Conservation (phyloP, 2,329 filamentous ascomycete species). For the Colletotrichum sojae region DNA sequence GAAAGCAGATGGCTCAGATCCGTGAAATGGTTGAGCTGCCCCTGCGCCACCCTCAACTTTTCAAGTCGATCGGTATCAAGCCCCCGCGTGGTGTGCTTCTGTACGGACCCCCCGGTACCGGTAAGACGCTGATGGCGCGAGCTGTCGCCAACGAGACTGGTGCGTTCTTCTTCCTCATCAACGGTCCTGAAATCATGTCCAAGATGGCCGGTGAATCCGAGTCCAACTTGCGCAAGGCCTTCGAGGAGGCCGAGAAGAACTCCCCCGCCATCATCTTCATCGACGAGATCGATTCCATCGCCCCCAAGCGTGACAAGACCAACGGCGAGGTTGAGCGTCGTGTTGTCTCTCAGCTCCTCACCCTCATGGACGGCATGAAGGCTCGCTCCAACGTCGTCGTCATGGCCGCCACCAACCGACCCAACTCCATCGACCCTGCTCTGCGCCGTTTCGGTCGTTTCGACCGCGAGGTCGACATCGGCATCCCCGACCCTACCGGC, state of each 20-base stretch:
- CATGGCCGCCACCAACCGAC: slow-evolving; percentile 98
- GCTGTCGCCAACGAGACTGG: slow-evolving; percentile 99
- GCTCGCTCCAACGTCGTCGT: slow-evolving; percentile 98
- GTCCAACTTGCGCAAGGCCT: slow-evolving; percentile 98
- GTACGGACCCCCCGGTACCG: slow-evolving; percentile 96
- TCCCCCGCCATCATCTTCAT: slow-evolving; percentile 99
- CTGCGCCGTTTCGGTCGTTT: slow-evolving; percentile 98
- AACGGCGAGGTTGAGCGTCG: slow-evolving; percentile 99
- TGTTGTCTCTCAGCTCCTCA: slow-evolving; percentile 95
- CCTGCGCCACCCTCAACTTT: slow-evolving; percentile 95
- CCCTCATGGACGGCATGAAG: slow-evolving; percentile 99
- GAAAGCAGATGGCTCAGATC: slow-evolving; percentile 99
- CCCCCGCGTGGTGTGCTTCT: slow-evolving; percentile 97
- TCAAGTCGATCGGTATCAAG: slow-evolving; percentile 99
- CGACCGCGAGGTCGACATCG: slow-evolving; percentile 98
- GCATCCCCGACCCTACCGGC: slow-evolving; percentile 96
- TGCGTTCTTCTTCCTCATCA: slow-evolving; percentile 99
- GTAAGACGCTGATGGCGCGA: slow-evolving; percentile 99
- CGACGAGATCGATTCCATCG: slow-evolving; percentile 99
- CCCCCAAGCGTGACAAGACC: slow-evolving; percentile 99
- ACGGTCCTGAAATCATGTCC: slow-evolving; percentile 99
- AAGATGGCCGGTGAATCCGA: slow-evolving; percentile 99
- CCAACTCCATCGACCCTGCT: slow-evolving; percentile 98
- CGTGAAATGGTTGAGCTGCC: slow-evolving; percentile 98
- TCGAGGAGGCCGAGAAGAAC: slow-evolving; percentile 99